Base-by-base conservation (phyloP, 148 eudicot species). In the Rhododendron griersonianum region DNA sequence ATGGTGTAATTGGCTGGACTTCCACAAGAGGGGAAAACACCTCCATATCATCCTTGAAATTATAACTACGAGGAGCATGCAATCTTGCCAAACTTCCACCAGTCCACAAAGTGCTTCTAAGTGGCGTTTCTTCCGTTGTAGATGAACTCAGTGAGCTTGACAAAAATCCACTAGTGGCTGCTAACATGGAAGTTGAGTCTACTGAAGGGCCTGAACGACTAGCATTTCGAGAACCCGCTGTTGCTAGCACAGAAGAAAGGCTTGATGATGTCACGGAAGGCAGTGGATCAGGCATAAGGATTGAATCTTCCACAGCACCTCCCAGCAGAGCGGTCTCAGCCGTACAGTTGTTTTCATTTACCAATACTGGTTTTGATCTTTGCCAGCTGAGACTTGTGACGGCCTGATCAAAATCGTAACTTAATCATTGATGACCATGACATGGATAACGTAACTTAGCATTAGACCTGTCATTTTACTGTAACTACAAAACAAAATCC, bases 11-110 rank as follows among this genome's bases (percentile, higher is more conserved):
- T 84, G 99, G 96, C 86, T 94, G 96, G 82, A 97, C 94, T 67
- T 97, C 98, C 78, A 95, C 94, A 85, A 95, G 95, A 35, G 99
- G 99, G 80, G 99, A 97, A 85, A 97, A 97, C n/a, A 97, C 94
- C 61, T 95, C 98, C 99, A 97, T 97, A 81, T 95, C 98, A 91
- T 97, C 99, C 90, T 92, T 94, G 81, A 93, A 89, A 88, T 91
- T 93, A 89, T 89, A 89, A 87, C 86, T 88, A 81, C 98, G 90
- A 89, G 96, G 78, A 65, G 96, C 92, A 88, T 93, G 95, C 86
- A 97, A 91, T 90, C 96, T 93, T 85, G 92, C 87, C 87, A 95
- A 89, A 86, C 87, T 48, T 88, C 96, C 94, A 86, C 98, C 95
- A 55, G 92, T 61, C 91, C 92, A 86, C 44, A 92, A 85, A 73